Base-by-base conservation (phyloP, 2,329 filamentous ascomycete genomes). In the Sporothrix pseudoabietina region DNA sequence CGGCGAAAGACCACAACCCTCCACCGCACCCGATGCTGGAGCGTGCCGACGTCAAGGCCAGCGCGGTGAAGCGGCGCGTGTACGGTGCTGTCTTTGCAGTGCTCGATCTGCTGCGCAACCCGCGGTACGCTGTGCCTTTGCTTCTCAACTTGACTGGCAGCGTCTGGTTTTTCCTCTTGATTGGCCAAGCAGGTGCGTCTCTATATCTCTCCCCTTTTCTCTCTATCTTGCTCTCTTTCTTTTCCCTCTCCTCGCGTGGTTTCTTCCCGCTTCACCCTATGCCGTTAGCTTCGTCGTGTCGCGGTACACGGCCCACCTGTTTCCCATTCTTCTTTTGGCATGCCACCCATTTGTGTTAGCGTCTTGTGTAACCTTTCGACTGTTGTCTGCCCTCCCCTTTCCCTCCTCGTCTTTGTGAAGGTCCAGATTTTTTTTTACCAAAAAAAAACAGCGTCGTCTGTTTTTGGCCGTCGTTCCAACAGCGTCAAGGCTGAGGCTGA, bases 81-180 rank as follows among this genome's bases (percentile, higher is more conserved):
- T 88, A 89, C 76, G 87, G 87, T 1, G 85, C 91, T 8, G 88
- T 91, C 78, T 96, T 93, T 80, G 91, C 90, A 3, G 92, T 95
- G 0, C 79, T 90, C 14, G 94, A 97, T 79, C 84, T 98, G 74
- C 82, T 98, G 71, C 85, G 87, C 74, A 94, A 94, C 77, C 94
- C 94, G 49, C 87, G 89, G 22, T 98, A 98, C 82, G 92, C 94
- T 6, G 83, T 97, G 35, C 95, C 95, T 26, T 82, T 98, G 77
- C 83, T 97, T 71, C 82, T 97, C 74, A 98, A 98, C 80, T 83
- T 98, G 71, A 97, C 95, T 2, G 95, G 95, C 41, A 97, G 94
- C 79, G 87, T 98, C 72, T 98, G 95, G 95, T 98, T 98, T 83
- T 98, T 98, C 78, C 82, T 98, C 77, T 85, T 98, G 76, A 95